phyloP scores from a whole-genome alignment of 2,329 filamentous ascomycete species.

The Tolypocladium sp. region DNA sequence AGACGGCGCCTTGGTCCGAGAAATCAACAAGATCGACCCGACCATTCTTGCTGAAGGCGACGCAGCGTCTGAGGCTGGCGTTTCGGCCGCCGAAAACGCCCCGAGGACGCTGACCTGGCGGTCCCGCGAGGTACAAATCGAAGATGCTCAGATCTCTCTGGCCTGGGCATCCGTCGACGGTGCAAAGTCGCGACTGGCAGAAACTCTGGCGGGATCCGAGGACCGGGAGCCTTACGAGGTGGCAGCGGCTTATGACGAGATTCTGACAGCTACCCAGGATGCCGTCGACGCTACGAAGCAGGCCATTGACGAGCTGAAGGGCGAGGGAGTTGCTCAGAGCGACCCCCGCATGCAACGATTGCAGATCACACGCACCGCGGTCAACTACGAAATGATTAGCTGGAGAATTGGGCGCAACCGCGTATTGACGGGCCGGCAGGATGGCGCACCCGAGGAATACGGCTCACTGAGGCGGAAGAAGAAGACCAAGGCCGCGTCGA shows the following conservation, averaged over 20 bases:
- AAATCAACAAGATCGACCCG: conserved; percentile 63
- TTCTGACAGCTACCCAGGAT: conserved; percentile 85
- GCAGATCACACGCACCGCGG: conserved; percentile 84
- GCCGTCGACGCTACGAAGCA: conserved; percentile 88
- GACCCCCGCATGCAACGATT: conserved; percentile 86
- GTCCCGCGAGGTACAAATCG: conserved; percentile 73
- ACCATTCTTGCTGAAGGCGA: conserved; percentile 50
- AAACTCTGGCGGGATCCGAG: conserved; percentile 34
- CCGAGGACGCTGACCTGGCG: conserved; percentile 80
- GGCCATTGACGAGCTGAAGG: conserved; percentile 81
- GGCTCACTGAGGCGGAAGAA: conserved; percentile 44
- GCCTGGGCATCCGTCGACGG: conserved; percentile 62
- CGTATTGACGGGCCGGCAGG: conserved; percentile 72
- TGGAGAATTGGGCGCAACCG: conserved; percentile 93
- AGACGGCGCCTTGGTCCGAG: conserved; percentile 50
- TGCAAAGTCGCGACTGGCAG: conserved; percentile 39
- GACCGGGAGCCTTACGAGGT: conserved; percentile 51
- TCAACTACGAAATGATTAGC: conserved; percentile 88
- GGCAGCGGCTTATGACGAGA: conserved; percentile 81
- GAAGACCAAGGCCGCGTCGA: conserved; percentile 18
- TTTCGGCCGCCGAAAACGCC: conserved; percentile 41
- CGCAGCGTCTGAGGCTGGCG: conserved; percentile 37
- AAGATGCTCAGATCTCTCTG: conserved; percentile 85
- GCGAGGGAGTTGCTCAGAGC: conserved; percentile 74
- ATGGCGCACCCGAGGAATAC: conserved; percentile 57